Conservation (phyloP, 164 flowering plant species). For the Magnolia officinalis region DNA sequence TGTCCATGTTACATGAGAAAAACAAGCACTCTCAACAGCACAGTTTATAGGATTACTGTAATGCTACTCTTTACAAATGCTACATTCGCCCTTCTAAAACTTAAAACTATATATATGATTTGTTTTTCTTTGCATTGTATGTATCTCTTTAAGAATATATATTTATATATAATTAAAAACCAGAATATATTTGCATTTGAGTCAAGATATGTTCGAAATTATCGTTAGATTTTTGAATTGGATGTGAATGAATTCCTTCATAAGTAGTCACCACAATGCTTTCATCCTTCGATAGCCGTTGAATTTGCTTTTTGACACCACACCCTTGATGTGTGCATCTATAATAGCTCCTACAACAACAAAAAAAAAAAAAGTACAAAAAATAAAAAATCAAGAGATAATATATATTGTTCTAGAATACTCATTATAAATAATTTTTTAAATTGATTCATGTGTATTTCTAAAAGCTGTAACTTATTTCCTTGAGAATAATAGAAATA, state of each 20-base stretch:
- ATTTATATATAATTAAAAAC: slow-evolving; percentile 8
- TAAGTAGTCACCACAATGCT: slow-evolving; percentile 68
- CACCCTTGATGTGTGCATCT: slow-evolving; percentile 64
- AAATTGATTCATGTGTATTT: too few relatives aligned
- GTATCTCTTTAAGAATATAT: too few relatives aligned
- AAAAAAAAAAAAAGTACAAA: background rate
- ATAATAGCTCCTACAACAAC: slow-evolving; percentile 60
- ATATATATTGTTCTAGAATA: too few relatives aligned
- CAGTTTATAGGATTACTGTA: background rate
- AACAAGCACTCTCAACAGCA: too few relatives aligned
- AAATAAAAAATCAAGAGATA: background rate
- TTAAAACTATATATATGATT: too few relatives aligned
- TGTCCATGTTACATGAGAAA: too few relatives aligned
- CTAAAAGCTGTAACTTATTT: background rate
- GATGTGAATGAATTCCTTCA: slow-evolving; percentile 65
- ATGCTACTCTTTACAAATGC: background rate
- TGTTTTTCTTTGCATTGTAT: too few relatives aligned
- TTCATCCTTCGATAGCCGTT: slow-evolving; percentile 57
- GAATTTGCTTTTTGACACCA: slow-evolving; percentile 83
- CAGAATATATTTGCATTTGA: slow-evolving; percentile 61
- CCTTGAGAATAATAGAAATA: too few relatives aligned
- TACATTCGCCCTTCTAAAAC: background rate
- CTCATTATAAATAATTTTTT: too few relatives aligned
- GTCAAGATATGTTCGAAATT: slow-evolving; percentile 66
- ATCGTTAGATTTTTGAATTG: slow-evolving; percentile 51